phyloP scores from a whole-genome alignment of 257 asterid species.

The Jacaranda copaia region DNA sequence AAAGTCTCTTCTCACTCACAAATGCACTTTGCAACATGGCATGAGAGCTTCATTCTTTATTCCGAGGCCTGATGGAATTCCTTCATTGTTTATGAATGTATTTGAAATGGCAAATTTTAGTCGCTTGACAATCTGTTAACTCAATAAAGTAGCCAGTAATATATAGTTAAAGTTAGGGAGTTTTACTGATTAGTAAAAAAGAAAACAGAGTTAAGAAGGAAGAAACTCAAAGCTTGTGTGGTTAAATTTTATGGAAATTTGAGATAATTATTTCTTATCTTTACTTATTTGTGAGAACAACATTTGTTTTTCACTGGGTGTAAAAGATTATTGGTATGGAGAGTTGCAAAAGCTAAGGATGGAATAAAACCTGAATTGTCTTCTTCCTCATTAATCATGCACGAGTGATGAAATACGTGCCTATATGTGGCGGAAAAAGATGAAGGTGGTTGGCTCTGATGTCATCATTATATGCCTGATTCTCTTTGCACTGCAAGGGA shows the following conservation, averaged over 20 bases:
- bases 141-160: neutral
- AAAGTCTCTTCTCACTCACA: neutral
- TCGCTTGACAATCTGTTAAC: neutral
- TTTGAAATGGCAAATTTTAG: neutral
- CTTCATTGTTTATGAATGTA: constrained; percentile 12
- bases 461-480: constrained; percentile 10
- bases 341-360: neutral
- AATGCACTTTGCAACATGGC: neutral
- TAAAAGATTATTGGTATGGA: neutral
- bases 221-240: constrained; percentile 1
- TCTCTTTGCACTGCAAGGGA: neutral
- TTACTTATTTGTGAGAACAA: neutral
- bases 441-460: neutral
- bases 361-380: neutral
- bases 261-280: neutral
- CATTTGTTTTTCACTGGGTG: neutral
- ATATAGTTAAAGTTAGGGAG: neutral
- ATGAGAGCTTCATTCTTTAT: too few species aligned
- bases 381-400: neutral
- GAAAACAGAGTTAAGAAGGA: neutral
- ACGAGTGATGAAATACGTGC: neutral
- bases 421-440: neutral
- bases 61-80: neutral
- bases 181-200: neutral
- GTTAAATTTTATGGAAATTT: neutral